Evolutionary conservation across 177 flowering plant species (phyloP), one percentile per base, ranked within the genome.

Genomic region (Tripterygium wilfordii): DNA sequence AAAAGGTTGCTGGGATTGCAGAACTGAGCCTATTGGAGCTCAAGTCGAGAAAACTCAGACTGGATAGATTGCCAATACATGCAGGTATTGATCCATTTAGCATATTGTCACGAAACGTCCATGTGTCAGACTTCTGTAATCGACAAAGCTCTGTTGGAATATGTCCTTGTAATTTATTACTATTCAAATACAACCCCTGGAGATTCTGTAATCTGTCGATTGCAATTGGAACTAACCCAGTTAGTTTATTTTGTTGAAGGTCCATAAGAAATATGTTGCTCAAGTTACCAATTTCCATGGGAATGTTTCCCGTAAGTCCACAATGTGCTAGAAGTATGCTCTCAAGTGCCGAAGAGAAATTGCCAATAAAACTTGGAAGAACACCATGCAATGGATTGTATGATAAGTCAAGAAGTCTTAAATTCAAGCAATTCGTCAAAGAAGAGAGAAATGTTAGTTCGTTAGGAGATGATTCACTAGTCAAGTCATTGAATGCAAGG

Each of bases 291-390:
- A 71, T 63, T 32, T 38, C 52, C 2, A 1, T 10, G 1, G 68
- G 64, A 49, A 57, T 57, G 7, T 4, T 42, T 6, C 68, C 65
- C 17, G 20, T 48, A 12, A 65, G 13, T 12, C 42, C 14, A 29
- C 56, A 53, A 9, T 14, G 18, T 2, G 1, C 9, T 16, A 33
- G 36, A 17, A 5, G 1, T 8, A 61, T 32, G 10, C 10, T 5
- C 14, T 42, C 14, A 24, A 64, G 53, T 16, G 57, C 37, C 12
- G 45, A 12, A 2, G 70, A 62, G 8, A 70, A 41, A 43, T 66
- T 70, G 0, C 66, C 68, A 10, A 70, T 27, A 8, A 63, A 56
- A 31, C 0, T 29, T 17, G 75, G 70, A 22, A 70, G 65, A 14
- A 21, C 10, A 2, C 56, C 59, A 20, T 30, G 21, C 3, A 69